Percentiles rank a stretch among this genome's conserved stretches.
These are phyloP conservation scores for Diaporthe nobilis DNA, from an alignment of 2,329 filamentous ascomycete species.

Conservation along the genomic window DNA sequence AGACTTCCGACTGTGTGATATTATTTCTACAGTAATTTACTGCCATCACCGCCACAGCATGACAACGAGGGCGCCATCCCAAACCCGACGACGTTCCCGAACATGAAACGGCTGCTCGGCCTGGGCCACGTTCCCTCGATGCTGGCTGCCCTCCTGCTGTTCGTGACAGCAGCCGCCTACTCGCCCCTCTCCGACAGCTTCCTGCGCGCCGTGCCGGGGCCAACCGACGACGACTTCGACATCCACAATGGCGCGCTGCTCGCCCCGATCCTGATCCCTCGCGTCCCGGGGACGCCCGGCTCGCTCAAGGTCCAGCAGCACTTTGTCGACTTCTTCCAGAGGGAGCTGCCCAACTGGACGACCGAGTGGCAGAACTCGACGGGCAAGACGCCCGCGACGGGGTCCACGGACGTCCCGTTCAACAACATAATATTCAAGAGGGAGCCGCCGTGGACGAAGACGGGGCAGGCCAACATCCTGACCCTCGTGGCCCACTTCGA, in stretches of 20 bases:
- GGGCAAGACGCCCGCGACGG: constrained; percentile 82
- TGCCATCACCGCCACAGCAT: constrained; percentile 31
- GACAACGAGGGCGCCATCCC: constrained; percentile 25
- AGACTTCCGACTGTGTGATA: not conserved
- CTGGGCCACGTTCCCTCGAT: constrained; percentile 43
- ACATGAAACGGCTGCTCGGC: constrained; percentile 37
- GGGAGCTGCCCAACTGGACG: constrained; percentile 82
- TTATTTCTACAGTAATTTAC: not conserved
- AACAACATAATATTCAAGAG: constrained; percentile 87
- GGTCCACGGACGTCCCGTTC: constrained; percentile 82
- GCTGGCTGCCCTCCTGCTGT: constrained; percentile 41
- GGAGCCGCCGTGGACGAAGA: constrained; percentile 85
- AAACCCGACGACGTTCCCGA: constrained; percentile 34
- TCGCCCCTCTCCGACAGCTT: constrained; percentile 79
- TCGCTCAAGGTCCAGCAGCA: constrained; percentile 81
- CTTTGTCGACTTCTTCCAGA: constrained; percentile 85
- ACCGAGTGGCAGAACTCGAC: constrained; percentile 93
- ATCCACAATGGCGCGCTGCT: constrained; percentile 82
- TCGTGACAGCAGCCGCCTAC: constrained; percentile 54
- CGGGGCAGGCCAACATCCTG: constrained; percentile 83
- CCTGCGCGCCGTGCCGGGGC: constrained; percentile 79
- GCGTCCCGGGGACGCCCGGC: constrained; percentile 89
- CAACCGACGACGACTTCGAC: constrained; percentile 80
- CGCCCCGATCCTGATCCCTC: constrained; percentile 87
- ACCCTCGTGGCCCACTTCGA: constrained; percentile 97